A percentile compares a stretch with the other conserved stretches of the same genome.
phyloP scores from a whole-genome alignment of 257 asterid genomes.

The Primulina tabacum region DNA sequence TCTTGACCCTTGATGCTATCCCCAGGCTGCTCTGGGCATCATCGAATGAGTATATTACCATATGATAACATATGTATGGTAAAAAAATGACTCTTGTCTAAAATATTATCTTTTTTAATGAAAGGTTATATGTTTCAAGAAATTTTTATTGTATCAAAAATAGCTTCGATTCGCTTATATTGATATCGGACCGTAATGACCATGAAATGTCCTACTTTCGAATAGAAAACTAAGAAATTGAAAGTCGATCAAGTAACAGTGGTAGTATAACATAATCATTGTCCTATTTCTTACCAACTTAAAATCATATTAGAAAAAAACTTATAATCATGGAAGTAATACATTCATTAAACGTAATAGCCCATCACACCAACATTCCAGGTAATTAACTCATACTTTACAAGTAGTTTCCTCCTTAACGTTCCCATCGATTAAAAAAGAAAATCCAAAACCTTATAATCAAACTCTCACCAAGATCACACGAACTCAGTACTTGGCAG shows the following conservation, averaged over 20 bases:
- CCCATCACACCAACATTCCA: neutral
- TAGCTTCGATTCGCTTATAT: too few species aligned
- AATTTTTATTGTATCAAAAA: too few species aligned
- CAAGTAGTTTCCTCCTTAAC: neutral
- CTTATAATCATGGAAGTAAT: neutral
- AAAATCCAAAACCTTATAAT: neutral
- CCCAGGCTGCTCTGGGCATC: too few species aligned
- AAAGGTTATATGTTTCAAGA: too few species aligned
- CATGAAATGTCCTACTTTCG: too few species aligned
- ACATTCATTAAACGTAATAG: neutral
- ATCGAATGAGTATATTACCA: too few species aligned
- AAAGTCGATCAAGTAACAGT: neutral
- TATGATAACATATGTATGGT: too few species aligned
- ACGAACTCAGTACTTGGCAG: constrained; percentile 34
- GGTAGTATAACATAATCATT: neutral
- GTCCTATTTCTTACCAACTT: neutral
- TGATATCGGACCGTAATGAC: too few species aligned
- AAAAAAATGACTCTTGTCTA: too few species aligned
- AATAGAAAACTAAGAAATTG: too few species aligned
- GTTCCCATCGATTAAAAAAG: neutral
- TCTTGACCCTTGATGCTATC: too few species aligned
- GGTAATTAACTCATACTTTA: neutral
- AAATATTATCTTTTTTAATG: too few species aligned
- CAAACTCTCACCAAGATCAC: neutral
- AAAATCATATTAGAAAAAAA: neutral